Conservation (phyloP, 1,284 basidiomycete genomes). For the Marasmius sp. region DNA sequence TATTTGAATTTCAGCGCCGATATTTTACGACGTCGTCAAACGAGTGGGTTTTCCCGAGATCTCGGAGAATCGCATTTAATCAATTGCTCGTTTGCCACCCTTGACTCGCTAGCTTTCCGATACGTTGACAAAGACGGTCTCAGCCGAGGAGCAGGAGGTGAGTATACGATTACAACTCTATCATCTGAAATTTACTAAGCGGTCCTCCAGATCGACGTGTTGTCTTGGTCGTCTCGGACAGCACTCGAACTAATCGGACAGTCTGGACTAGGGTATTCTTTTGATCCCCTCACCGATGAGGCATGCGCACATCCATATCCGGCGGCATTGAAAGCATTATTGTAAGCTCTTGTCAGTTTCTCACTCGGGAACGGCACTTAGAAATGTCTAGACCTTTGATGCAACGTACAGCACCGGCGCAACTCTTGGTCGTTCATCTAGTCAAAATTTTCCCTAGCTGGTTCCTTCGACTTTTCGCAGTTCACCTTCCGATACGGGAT, state of each 20-base stretch:
- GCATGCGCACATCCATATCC: conserved; percentile 27
- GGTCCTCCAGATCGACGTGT: conserved; percentile 7
- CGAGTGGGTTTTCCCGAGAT: neutral
- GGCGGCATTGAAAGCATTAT: conserved; percentile 26
- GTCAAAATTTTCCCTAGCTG: too few relatives aligned
- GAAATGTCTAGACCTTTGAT: too few relatives aligned
- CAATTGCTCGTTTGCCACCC: neutral
- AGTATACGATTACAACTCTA: neutral
- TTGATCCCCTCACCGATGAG: conserved; percentile 31
- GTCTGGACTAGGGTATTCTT: conserved; percentile 39
- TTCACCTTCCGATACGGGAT: conserved; percentile 32
- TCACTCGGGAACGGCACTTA: too few relatives aligned
- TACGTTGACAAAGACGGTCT: neutral
- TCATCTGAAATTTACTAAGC: neutral
- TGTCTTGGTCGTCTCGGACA: conserved; percentile 15
- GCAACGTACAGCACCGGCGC: too few relatives aligned
- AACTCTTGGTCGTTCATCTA: too few relatives aligned
- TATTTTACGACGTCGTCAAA: conserved; percentile 6
- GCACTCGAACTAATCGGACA: conserved; percentile 28
- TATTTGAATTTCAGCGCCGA: conserved; percentile 2
- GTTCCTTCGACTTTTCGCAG: conserved; percentile 33
- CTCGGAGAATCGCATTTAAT: neutral
- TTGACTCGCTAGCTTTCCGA: neutral
- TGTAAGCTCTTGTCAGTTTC: conserved; percentile 13
- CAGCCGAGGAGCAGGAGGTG: neutral